Conservation (phyloP, 129 eudicot genomes). For the sunflower (Helianthus annuus) region HanXRQr2.0-SUNRISE NC_035437.2:8119082-8119581, state of each 20-base stretch:
- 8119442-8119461: slow-evolving; percentile 38
- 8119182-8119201: slow-evolving; percentile 69
- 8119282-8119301: slow-evolving; percentile 62
- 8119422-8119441: slow-evolving; percentile 70
- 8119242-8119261: slow-evolving; percentile 70
- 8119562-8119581: slow-evolving; percentile 81
- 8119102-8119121: slow-evolving; percentile 75
- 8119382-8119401: slow-evolving; percentile 41
- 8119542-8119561: slow-evolving; percentile 95
- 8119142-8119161: slow-evolving; percentile 80
- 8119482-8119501: slow-evolving; percentile 41
- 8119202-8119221: slow-evolving; percentile 39
- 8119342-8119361: slow-evolving; percentile 76
- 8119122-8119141: slow-evolving; percentile 78
- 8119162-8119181: slow-evolving; percentile 61
- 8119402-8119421: slow-evolving; percentile 60
- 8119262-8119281: slow-evolving; percentile 81
- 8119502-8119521: slow-evolving; percentile 49
- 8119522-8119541: slow-evolving; percentile 73
- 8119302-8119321: slow-evolving; percentile 83
- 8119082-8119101: slow-evolving; percentile 89
- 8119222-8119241: slow-evolving; percentile 63
- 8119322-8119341: slow-evolving; percentile 75
- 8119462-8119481: slow-evolving; percentile 28
- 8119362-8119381: slow-evolving; percentile 43